These are phyloP conservation scores for Clarireedia homoeocarpa DNA, from an alignment of 2,329 filamentous ascomycete genomes.

Conservation along the genomic window DNA sequence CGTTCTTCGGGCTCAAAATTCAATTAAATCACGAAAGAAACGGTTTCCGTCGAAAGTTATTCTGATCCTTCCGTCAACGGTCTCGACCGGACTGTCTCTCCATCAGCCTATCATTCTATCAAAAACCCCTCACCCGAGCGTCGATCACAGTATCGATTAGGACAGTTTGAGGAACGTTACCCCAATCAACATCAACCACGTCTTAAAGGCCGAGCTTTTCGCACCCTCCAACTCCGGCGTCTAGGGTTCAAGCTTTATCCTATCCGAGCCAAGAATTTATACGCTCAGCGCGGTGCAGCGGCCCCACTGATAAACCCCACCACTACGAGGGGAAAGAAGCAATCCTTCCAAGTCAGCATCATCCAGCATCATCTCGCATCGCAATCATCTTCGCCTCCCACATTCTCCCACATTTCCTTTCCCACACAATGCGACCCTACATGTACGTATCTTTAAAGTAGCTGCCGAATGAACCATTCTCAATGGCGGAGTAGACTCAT, in stretches of 20 bases:
- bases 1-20: no score
- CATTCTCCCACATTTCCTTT: background rate
- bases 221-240: constrained; percentile 2
- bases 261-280: constrained; percentile 8
- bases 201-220: constrained; percentile 15
- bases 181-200: constrained; percentile 28
- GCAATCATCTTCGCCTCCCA: background rate
- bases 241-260: constrained; percentile 6
- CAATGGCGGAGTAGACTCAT: constrained; percentile 2
- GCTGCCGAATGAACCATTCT: constrained; percentile 1
- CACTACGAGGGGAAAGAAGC: background rate
- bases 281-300: constrained; percentile 10
- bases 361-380: background rate
- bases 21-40: background rate
- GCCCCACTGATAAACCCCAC: background rate
- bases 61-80: background rate
- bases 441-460: background rate
- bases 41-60: background rate
- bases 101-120: constrained; percentile 19
- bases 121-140: constrained; percentile 9
- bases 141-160: background rate
- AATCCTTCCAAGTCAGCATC: background rate
- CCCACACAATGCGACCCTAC: background rate
- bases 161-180: constrained; percentile 16
- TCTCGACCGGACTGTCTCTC: constrained; percentile 5